phyloP scores from a whole-genome alignment of 169 alveolate species.

The Sarcocystis neurona region DNA sequence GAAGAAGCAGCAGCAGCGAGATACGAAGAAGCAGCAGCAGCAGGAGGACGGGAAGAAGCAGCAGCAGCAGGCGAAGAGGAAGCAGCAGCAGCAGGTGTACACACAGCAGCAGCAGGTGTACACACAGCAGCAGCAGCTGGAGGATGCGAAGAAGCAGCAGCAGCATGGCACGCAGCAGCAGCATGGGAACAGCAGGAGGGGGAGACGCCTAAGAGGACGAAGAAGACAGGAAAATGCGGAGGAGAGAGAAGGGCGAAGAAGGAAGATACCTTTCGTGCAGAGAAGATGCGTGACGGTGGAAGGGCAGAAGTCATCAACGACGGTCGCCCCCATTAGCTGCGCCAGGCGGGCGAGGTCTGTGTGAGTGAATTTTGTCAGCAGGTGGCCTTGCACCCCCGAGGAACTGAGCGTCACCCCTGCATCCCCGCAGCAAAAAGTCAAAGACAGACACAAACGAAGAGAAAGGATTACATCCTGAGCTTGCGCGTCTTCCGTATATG shows the following conservation, averaged over 20 bases:
- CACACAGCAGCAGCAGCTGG: background rate
- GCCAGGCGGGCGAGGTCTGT: slow-evolving; percentile 34
- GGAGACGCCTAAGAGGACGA: too few relatives aligned
- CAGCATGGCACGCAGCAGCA: too few relatives aligned
- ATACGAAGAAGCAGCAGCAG: too few relatives aligned
- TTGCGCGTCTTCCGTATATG: background rate
- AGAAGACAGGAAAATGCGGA: too few relatives aligned
- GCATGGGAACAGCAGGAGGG: too few relatives aligned
- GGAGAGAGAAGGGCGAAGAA: background rate
- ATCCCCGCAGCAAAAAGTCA: too few relatives aligned
- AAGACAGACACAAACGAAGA: background rate
- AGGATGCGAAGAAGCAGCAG: too few relatives aligned
- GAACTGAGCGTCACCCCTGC: slow-evolving; percentile 13
- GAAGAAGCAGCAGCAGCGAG: too few relatives aligned
- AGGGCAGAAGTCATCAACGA: slow-evolving; percentile 2
- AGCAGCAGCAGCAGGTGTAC: slow-evolving; percentile 1
- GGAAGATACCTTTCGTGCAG: slow-evolving; percentile 18
- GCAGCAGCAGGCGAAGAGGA: too few relatives aligned
- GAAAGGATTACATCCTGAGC: background rate
- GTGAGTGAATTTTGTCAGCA: background rate
- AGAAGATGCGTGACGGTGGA: slow-evolving; percentile 16
- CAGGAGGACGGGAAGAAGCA: too few relatives aligned
- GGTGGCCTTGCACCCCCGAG: slow-evolving; percentile 42
- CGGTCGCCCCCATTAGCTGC: background rate
- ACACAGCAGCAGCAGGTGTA: background rate